Conservation (phyloP, 352 stramenopile genomes). For the Peronospora farinosa region DNA sequence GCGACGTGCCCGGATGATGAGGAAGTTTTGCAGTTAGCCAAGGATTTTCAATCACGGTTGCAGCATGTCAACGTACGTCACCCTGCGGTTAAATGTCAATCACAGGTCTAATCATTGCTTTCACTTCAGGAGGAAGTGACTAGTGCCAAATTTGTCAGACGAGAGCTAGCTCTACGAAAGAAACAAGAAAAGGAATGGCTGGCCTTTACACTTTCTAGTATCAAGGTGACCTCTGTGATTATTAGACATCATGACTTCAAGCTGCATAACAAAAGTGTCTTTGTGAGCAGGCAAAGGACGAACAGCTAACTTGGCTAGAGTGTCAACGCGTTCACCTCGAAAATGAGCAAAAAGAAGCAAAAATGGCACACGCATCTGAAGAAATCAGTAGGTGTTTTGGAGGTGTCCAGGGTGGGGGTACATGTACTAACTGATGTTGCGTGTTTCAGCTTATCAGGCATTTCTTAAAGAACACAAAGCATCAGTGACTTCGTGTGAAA, state of each 20-base stretch:
- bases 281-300: conserved; percentile 27
- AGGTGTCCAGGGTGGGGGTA: not conserved
- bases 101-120: not conserved
- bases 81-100: not conserved
- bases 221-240: conserved; percentile 24
- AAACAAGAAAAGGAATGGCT: conserved; percentile 36
- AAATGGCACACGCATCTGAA: conserved; percentile 14
- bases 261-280: conserved; percentile 3
- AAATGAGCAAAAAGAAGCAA: conserved; percentile 25
- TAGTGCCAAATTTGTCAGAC: conserved; percentile 23
- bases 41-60: conserved; percentile 20
- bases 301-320: conserved; percentile 38
- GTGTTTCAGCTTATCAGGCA: conserved; percentile 15
- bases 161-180: conserved; percentile 26
- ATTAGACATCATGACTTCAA: conserved; percentile 1
- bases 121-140: conserved; percentile 17
- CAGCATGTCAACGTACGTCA: conserved; percentile 27
- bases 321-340: conserved; percentile 30
- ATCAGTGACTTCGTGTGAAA: conserved; percentile 18
- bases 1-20: conserved; percentile 31
- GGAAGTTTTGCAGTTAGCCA: conserved; percentile 17
- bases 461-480: conserved; percentile 15
- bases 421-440: not conserved
- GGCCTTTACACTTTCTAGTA: conserved; percentile 25
- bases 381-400: conserved; percentile 21